Percentiles rank a stretch among this genome's conserved stretches.
Evolutionary conservation across 805 yeast genomes (phyloP).

Genomic region (Kodamaea kakaduensis): DNA sequence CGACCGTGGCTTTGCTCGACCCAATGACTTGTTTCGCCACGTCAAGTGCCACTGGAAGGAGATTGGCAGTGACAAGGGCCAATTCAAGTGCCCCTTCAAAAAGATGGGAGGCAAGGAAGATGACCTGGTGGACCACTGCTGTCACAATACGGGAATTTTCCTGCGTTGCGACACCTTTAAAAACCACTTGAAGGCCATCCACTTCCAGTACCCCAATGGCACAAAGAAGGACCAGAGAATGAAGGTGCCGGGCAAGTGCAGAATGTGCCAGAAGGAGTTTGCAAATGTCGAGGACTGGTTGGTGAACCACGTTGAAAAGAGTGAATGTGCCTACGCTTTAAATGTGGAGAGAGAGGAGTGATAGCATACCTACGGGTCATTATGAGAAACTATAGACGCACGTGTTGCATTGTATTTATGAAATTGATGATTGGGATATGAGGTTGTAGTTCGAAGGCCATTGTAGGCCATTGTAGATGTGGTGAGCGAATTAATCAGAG

Average conservation of each 20-base stretch:
- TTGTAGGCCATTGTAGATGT: too few species aligned
- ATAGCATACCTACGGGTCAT: not conserved
- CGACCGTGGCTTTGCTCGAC: conserved; percentile 79
- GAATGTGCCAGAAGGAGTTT: conserved; percentile 67
- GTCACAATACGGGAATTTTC: conserved; percentile 83
- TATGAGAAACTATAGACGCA: conserved; percentile 3
- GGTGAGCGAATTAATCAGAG: too few species aligned
- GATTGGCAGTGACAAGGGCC: conserved; percentile 58
- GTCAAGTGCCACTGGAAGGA: conserved; percentile 83
- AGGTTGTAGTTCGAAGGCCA: too few species aligned
- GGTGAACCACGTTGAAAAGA: conserved; percentile 60
- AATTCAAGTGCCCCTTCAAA: conserved; percentile 78
- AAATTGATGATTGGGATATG: not conserved
- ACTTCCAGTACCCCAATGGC: conserved; percentile 83
- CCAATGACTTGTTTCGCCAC: conserved; percentile 83
- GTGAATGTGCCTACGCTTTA: conserved; percentile 27
- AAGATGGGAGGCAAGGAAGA: conserved; percentile 18
- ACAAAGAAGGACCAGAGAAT: conserved; percentile 74
- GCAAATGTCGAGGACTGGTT: conserved; percentile 78
- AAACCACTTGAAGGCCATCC: conserved; percentile 85
- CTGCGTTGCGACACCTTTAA: conserved; percentile 89
- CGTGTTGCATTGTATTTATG: conserved; percentile 2
- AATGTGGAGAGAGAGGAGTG: conserved; percentile 11
- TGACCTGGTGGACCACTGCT: conserved; percentile 36
- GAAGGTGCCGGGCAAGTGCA: conserved; percentile 69